Base-by-base conservation (phyloP, 331 rosid species). In the Quercus lobata region DNA sequence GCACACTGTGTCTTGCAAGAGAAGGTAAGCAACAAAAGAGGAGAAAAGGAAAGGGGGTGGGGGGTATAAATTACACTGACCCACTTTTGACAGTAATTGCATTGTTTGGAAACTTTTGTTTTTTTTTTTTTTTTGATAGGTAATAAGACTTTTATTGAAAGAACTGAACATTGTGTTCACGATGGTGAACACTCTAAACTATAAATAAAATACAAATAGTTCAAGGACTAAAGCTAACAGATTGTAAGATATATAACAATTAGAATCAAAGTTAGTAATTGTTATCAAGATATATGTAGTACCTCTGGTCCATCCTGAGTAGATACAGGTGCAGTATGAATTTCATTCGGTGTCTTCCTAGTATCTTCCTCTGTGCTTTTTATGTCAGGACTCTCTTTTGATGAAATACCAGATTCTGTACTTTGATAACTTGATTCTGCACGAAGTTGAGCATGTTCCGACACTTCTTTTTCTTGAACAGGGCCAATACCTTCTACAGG, bases 251-350 rank as follows among this genome's bases (percentile, higher is more conserved):
- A 15, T 34, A 55, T 57, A 72, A 7, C 37, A 44, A 32, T 10
- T 46, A 24, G 71, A 27, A 19, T 57, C 76, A 46, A 69, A 44
- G 69, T 63, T 8, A 68, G 21, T 62, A 7, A 56, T 69, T 76
- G 56, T 52, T 46, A 70, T 76, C 52, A 69, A 56, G 41, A 53
- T 56, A 61, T 24, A 75, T 58, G 69, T 72, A 29, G 77, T 88
- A 92, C 98, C 97, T 92, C 85, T 57, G 54, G 76, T 79, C 46
- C 79, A 61, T 41, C 75, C 84, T 75, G 74, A 14, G 84, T 69
- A 81, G 87, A 73, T 54, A 83, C 7, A 1, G 86, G 75, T n/a
- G 82, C 29, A 69, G 82, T 75, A 78, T 79, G 94, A 69, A 80
- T 83, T 76, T 75, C 87, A 60, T 81, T 80, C 44, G 17, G 66